These are phyloP conservation scores for Coemansia asiatica DNA, from an alignment of 192 early-diverging fungal genomes.

Conservation along the genomic window DNA sequence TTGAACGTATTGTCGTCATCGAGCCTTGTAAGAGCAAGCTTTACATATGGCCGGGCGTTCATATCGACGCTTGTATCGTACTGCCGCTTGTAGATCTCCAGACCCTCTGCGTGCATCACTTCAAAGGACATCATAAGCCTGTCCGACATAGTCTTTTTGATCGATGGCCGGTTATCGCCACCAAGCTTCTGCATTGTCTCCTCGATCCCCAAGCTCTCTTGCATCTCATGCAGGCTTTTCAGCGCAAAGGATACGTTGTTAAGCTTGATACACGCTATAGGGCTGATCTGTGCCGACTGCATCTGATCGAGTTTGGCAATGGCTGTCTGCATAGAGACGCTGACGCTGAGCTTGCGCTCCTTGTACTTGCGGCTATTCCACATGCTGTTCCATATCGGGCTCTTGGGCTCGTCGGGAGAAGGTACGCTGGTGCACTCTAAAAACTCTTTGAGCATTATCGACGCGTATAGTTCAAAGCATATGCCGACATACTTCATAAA, in stretches of 20 bases:
- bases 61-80: slow-evolving; percentile 35
- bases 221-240: slow-evolving; percentile 47
- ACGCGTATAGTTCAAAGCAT: slow-evolving; percentile 49
- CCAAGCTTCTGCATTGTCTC: slow-evolving; percentile 38
- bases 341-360: slow-evolving; percentile 39
- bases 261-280: slow-evolving; percentile 50
- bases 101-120: slow-evolving; percentile 65
- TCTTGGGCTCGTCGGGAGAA: slow-evolving; percentile 17
- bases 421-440: slow-evolving; percentile 26
- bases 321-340: slow-evolving; percentile 34
- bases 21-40: slow-evolving; percentile 54
- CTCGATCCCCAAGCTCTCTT: slow-evolving; percentile 42
- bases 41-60: slow-evolving; percentile 61
- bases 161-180: slow-evolving; percentile 42
- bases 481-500: slow-evolving; percentile 49
- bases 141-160: slow-evolving; percentile 12
- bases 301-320: slow-evolving; percentile 46
- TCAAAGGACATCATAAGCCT: slow-evolving; percentile 66
- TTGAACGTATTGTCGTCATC: slow-evolving; percentile 49
- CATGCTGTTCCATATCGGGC: slow-evolving; percentile 44
- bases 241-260: slow-evolving; percentile 50
- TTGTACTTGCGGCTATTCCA: slow-evolving; percentile 53
- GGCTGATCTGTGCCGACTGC: slow-evolving; percentile 26
- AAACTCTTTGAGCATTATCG: slow-evolving; percentile 49
- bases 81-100: slow-evolving; percentile 64